Conservation (phyloP, 2,329 filamentous ascomycete species). For the Ophiostoma pallidulum region DNA sequence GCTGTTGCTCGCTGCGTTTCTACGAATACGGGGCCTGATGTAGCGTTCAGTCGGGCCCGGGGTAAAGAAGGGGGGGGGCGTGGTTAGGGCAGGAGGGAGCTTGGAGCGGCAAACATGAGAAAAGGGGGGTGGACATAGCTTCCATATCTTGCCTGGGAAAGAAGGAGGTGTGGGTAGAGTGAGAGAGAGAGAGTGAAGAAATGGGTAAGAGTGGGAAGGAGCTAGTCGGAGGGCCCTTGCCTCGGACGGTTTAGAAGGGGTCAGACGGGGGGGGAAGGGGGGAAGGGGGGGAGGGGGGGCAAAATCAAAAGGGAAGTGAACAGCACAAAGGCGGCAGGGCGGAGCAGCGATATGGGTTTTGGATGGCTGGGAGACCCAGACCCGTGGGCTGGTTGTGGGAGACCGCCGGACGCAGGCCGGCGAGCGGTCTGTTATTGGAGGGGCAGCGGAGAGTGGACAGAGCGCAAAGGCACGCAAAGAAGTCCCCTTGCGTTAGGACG, state of each 20-base stretch:
- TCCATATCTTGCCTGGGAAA: no score
- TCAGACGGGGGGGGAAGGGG: background rate
- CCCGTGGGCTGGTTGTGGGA: constrained; percentile 10
- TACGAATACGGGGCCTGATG: constrained; percentile 1
- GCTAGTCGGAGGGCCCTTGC: background rate
- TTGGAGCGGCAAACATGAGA: background rate
- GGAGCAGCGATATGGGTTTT: no score
- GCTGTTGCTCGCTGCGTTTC: constrained; percentile 8
- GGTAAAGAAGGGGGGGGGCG: background rate
- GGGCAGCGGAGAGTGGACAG: constrained; percentile 1
- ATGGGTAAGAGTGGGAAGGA: background rate
- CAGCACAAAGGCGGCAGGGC: no score
- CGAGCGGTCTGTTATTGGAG: constrained; percentile 6
- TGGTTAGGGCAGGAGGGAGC: background rate
- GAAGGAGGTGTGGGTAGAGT: background rate
- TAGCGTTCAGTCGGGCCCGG: constrained; percentile 3
- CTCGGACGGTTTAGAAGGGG: no score
- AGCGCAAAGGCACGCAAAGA: background rate
- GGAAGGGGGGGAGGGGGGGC: background rate
- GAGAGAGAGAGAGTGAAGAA: background rate
- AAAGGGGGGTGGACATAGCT: background rate
- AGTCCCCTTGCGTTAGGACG: background rate
- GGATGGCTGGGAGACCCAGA: constrained; percentile 6
- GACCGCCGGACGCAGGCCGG: background rate
- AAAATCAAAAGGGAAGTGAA: background rate